Evolutionary conservation across 192 early-diverging fungal species (phyloP).

Genomic region (Cetraspora pellucida): DNA sequence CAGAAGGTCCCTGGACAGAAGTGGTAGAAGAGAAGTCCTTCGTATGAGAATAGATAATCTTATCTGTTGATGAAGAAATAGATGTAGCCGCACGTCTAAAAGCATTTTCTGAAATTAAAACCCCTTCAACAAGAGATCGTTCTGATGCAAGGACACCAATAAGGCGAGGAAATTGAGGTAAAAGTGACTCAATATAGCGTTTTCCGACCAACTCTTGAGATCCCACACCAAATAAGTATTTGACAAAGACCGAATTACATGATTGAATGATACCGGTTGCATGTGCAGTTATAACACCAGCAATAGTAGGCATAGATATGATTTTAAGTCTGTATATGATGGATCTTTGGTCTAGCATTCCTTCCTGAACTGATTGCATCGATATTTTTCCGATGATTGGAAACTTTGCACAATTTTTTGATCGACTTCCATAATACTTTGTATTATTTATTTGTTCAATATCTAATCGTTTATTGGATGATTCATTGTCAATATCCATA

Average conservation of each 20-base stretch:
- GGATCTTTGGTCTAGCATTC: slow-evolving; percentile 25
- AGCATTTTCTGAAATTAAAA: slow-evolving; percentile 43
- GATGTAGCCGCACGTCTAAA: slow-evolving; percentile 42
- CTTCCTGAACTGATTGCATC: slow-evolving; percentile 35
- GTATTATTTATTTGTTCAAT: slow-evolving; percentile 53
- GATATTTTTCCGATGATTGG: slow-evolving; percentile 58
- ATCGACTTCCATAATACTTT: slow-evolving; percentile 61
- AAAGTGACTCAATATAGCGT: slow-evolving; percentile 52
- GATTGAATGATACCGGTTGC: slow-evolving; percentile 56
- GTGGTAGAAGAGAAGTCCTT: slow-evolving; percentile 5
- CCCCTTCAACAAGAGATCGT: slow-evolving; percentile 40
- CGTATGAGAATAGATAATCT: neutral
- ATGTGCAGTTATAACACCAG: slow-evolving; percentile 60
- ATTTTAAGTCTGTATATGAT: slow-evolving; percentile 49
- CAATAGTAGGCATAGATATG: slow-evolving; percentile 64
- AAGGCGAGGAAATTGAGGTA: slow-evolving; percentile 60
- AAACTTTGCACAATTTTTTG: slow-evolving; percentile 55
- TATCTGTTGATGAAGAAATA: slow-evolving; percentile 24
- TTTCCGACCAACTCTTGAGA: slow-evolving; percentile 52
- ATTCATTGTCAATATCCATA: slow-evolving; percentile 15
- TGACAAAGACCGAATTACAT: slow-evolving; percentile 60
- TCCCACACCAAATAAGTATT: slow-evolving; percentile 64
- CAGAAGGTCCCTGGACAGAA: slow-evolving; percentile 34
- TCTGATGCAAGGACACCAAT: slow-evolving; percentile 47
- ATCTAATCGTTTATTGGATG: slow-evolving; percentile 41